A percentile compares a stretch with the other conserved stretches of the same genome.
phyloP scores from a whole-genome alignment of 345 rosid species.

The Populus ilicifolia region DNA sequence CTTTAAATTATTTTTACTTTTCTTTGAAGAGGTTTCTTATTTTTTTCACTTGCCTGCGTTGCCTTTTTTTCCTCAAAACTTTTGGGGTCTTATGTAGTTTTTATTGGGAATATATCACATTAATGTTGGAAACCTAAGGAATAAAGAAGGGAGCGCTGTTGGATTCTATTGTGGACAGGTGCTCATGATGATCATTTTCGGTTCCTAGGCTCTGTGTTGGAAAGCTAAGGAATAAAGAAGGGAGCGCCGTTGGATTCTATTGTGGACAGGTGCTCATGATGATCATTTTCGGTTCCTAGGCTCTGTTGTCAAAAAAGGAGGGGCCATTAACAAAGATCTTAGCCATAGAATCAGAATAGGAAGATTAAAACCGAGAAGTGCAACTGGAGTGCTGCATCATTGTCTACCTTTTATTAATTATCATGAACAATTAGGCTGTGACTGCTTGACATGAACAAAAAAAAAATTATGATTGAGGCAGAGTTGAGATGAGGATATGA shows the following conservation, averaged over 20 bases:
- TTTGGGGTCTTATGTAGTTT: not conserved
- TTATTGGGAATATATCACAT: not conserved
- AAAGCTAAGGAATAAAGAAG: no score
- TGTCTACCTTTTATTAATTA: not conserved
- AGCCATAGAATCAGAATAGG: not conserved
- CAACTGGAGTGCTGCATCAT: not conserved
- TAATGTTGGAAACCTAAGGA: not conserved
- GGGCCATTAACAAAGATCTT: not conserved
- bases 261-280: no score
- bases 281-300: no score
- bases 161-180: not conserved
- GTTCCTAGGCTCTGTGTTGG: not conserved
- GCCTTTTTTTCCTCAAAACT: not conserved
- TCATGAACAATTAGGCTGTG: not conserved
- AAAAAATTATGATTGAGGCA: not conserved
- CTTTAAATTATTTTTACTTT: not conserved
- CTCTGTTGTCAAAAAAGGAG: not conserved
- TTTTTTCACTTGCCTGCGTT: no score
- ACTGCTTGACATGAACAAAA: not conserved
- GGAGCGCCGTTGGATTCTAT: no score
- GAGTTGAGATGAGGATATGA: no score
- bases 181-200: no score
- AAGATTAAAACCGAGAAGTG: not conserved
- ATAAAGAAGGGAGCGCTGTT: not conserved
- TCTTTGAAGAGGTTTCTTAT: not conserved